These are phyloP conservation scores for Pestalotiopsis sp. DNA, from an alignment of 2,329 filamentous ascomycete species.

Conservation along the genomic window DNA sequence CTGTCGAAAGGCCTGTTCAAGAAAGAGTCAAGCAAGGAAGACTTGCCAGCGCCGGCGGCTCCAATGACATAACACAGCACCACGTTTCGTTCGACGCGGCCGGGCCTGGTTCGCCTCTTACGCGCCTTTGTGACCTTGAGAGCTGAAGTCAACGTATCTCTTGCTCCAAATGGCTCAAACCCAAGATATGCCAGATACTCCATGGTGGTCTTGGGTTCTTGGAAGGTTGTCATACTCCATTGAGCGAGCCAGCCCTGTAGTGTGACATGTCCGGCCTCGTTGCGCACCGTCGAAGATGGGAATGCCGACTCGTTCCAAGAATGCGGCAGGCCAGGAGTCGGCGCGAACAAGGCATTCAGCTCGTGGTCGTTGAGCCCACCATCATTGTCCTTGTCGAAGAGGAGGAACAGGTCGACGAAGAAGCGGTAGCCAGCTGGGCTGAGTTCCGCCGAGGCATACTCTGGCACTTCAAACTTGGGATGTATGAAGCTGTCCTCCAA, in stretches of 20 bases:
- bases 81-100: slow-evolving; percentile 89
- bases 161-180: slow-evolving; percentile 80
- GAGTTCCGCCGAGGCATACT: slow-evolving; percentile 88
- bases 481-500: slow-evolving; percentile 89
- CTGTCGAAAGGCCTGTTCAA: slow-evolving; percentile 83
- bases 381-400: slow-evolving; percentile 97
- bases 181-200: slow-evolving; percentile 96
- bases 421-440: slow-evolving; percentile 95
- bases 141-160: slow-evolving; percentile 77
- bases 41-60: slow-evolving; percentile 85
- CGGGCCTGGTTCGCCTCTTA: slow-evolving; percentile 79
- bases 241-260: slow-evolving; percentile 97
- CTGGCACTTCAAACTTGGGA: slow-evolving; percentile 91
- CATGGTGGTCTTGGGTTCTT: slow-evolving; percentile 91
- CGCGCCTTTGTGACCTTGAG: slow-evolving; percentile 91
- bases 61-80: slow-evolving; percentile 92
- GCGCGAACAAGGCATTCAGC: slow-evolving; percentile 83
- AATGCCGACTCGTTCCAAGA: slow-evolving; percentile 91
- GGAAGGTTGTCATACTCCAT: slow-evolving; percentile 99
- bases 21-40: slow-evolving; percentile 86
- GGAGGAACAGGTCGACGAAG: slow-evolving; percentile 92
- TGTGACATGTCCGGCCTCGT: slow-evolving; percentile 93
- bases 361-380: slow-evolving; percentile 88
- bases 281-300: slow-evolving; percentile 89
- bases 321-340: slow-evolving; percentile 83